Conservation (phyloP, 2,329 filamentous ascomycete genomes). For the Ophiosphaerella narmari region DNA sequence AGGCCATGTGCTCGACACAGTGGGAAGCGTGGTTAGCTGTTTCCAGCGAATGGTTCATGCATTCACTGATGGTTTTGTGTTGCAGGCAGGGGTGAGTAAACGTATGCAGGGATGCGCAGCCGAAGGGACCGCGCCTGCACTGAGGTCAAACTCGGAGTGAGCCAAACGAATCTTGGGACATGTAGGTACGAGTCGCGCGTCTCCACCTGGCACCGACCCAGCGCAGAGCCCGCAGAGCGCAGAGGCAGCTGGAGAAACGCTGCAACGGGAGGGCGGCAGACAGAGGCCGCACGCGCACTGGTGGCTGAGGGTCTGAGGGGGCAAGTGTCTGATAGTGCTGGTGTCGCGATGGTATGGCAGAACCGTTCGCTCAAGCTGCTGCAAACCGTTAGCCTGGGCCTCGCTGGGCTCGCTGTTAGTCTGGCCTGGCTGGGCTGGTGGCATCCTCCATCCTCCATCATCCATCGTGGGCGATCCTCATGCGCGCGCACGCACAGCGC, state of each 20-base stretch:
- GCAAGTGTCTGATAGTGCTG: not conserved
- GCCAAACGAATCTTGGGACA: conserved; percentile 9
- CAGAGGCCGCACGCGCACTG: conserved; percentile 18
- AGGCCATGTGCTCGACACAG: conserved; percentile 3
- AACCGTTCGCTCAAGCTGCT: not conserved
- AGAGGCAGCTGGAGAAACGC: not conserved
- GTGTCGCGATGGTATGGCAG: not conserved
- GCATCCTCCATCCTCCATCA: no score
- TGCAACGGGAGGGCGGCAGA: conserved; percentile 16
- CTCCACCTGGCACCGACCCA: conserved; percentile 2
- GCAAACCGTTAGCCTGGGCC: not conserved
- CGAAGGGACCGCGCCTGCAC: conserved; percentile 17
- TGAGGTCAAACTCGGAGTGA: conserved; percentile 24
- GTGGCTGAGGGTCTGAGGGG: conserved; percentile 4
- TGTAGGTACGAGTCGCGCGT: not conserved
- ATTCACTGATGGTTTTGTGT: conserved; percentile 11
- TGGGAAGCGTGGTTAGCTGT: conserved; percentile 13
- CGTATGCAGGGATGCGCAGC: conserved; percentile 20
- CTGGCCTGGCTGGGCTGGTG: not conserved
- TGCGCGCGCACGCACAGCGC: not conserved
- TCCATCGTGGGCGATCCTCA: no score
- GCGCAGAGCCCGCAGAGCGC: no score
- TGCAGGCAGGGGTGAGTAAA: conserved; percentile 14
- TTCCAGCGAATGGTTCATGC: conserved; percentile 27
- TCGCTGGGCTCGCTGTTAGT: not conserved